Percentiles rank a stretch among this genome's conserved stretches.
Evolutionary conservation across 495 filamentous ascomycete species (phyloP).

Genomic region (Chaetomium cochliodes): DNA sequence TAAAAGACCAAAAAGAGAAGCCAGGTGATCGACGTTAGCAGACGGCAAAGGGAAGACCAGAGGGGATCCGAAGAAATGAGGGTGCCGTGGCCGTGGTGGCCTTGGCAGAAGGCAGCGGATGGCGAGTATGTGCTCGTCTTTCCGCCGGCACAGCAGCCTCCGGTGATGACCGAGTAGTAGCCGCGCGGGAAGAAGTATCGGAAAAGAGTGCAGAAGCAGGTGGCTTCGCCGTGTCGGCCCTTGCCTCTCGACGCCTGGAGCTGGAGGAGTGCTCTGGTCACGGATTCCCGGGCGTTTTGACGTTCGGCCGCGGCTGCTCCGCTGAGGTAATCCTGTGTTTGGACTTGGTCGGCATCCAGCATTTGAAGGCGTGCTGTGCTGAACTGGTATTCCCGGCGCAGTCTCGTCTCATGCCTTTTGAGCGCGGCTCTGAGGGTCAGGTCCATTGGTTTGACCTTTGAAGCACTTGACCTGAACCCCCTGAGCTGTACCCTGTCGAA

Average conservation of each 20-base stretch:
- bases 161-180: constrained; percentile 16
- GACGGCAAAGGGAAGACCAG: constrained; percentile 22
- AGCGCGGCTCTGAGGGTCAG: not conserved
- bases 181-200: constrained; percentile 16
- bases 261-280: constrained; percentile 6
- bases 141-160: constrained; percentile 20
- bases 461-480: not conserved
- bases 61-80: constrained; percentile 9
- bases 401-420: not conserved
- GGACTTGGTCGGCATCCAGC: not conserved
- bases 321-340: not conserved
- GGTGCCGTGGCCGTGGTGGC: constrained; percentile 31
- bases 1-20: constrained; percentile 23
- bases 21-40: constrained; percentile 28
- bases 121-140: not conserved
- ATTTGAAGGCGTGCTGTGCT: not conserved
- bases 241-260: not conserved
- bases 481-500: not conserved
- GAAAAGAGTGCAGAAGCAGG: constrained; percentile 33
- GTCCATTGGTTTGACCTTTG: not conserved
- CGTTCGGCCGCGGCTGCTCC: not conserved
- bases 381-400: not conserved
- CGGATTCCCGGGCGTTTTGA: not conserved
- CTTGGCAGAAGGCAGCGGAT: constrained; percentile 1
- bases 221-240: constrained; percentile 1